These are phyloP conservation scores for Paecilomyces formosus DNA, from an alignment of 2,329 filamentous ascomycete species.

Conservation along the genomic window DNA sequence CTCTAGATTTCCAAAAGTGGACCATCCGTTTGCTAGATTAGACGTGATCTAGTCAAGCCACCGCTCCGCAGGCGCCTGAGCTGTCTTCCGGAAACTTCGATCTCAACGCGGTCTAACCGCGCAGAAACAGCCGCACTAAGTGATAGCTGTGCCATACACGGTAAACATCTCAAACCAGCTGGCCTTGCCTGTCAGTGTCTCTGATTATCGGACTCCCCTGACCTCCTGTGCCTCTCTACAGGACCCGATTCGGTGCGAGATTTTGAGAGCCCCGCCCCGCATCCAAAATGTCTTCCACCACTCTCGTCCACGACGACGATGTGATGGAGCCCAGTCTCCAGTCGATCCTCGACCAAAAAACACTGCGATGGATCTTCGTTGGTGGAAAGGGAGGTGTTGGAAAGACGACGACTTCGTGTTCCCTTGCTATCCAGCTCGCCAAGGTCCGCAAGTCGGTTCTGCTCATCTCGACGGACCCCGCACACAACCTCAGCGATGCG, in stretches of 20 bases:
- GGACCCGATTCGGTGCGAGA: background rate
- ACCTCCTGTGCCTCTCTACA: background rate
- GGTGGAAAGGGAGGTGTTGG: conserved; percentile 97
- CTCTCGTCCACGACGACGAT: conserved; percentile 51
- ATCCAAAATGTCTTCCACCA: conserved; percentile 31
- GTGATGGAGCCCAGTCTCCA: conserved; percentile 87
- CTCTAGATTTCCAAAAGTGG: background rate
- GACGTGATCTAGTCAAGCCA: background rate
- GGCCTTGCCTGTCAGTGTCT: background rate
- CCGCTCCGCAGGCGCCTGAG: background rate
- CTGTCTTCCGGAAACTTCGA: conserved; percentile 27
- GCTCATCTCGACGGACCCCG: conserved; percentile 95
- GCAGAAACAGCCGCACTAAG: background rate
- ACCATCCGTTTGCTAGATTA: background rate
- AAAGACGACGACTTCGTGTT: conserved; percentile 99
- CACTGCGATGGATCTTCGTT: conserved; percentile 97
- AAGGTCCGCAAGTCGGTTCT: conserved; percentile 91
- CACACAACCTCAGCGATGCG: conserved; percentile 95
- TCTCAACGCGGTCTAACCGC: conserved; percentile 3
- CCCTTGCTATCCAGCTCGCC: conserved; percentile 93
- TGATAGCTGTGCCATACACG: background rate
- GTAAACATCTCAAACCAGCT: background rate
- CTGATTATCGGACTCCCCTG: background rate
- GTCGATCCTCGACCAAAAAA: conserved; percentile 89
- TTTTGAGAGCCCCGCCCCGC: background rate